Percentiles rank a stretch among this genome's conserved stretches.
Evolutionary conservation across 768 basidiomycete genomes (phyloP).

Genomic region (Collybiopsis confluens): DNA sequence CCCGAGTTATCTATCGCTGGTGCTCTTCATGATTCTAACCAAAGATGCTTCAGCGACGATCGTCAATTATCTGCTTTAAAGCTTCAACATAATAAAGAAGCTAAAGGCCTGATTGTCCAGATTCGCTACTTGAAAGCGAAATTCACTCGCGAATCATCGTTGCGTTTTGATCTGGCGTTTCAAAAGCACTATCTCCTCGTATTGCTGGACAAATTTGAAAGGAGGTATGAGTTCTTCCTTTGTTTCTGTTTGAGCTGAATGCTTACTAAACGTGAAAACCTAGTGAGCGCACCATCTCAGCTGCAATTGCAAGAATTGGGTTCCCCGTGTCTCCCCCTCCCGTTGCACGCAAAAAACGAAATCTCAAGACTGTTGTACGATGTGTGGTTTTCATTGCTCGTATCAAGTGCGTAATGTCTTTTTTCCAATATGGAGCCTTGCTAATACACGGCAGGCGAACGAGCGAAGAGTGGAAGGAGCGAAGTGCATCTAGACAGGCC

Average conservation of each 20-base stretch:
- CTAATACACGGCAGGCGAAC: constrained; percentile 41
- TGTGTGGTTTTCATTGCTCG: constrained; percentile 64
- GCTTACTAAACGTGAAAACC: constrained; percentile 5
- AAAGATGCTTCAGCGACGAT: constrained; percentile 39
- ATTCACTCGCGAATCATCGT: constrained; percentile 77
- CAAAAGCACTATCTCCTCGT: constrained; percentile 87
- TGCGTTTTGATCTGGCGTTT: constrained; percentile 72
- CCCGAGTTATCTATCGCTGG: neutral
- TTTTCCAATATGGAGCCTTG: neutral
- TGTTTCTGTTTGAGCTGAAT: constrained; percentile 2
- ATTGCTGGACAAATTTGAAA: constrained; percentile 66
- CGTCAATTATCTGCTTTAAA: constrained; percentile 50
- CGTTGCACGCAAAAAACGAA: constrained; percentile 36
- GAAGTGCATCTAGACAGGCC: constrained; percentile 55
- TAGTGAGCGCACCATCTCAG: constrained; percentile 69
- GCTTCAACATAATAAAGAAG: constrained; percentile 75
- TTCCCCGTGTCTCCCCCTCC: constrained; percentile 46
- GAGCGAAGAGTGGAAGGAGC: constrained; percentile 60
- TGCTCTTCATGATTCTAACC: constrained; percentile 9
- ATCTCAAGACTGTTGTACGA: constrained; percentile 52
- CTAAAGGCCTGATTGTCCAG: constrained; percentile 87
- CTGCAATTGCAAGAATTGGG: constrained; percentile 73
- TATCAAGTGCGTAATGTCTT: constrained; percentile 46
- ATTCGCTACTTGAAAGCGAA: constrained; percentile 91
- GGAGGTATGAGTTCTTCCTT: constrained; percentile 43